Conservation (phyloP, 306 rosid species). For the Arachis hypogaea region DNA sequence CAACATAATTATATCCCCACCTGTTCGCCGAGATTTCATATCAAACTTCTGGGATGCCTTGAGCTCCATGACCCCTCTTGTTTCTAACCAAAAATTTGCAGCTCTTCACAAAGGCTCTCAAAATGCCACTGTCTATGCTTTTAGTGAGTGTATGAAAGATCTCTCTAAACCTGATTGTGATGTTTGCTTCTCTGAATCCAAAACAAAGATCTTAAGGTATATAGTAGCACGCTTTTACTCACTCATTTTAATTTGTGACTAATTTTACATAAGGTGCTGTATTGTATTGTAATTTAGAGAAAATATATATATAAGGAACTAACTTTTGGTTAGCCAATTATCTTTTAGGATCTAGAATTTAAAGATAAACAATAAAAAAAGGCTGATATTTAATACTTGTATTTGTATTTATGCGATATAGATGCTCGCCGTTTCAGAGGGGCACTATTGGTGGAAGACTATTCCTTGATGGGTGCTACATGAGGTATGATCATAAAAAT, state of each 20-base stretch:
- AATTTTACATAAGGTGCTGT: too few species aligned
- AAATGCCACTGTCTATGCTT: constrained; percentile 54
- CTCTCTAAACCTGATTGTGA: constrained; percentile 59
- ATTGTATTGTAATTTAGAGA: too few species aligned
- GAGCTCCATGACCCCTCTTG: constrained; percentile 43
- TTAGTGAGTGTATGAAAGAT: constrained; percentile 73
- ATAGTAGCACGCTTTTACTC: too few species aligned
- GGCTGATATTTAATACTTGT: too few species aligned
- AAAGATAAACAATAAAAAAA: too few species aligned
- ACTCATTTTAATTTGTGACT: too few species aligned
- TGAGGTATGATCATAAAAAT: constrained; percentile 59
- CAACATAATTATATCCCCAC: constrained; percentile 48
- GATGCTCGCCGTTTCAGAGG: constrained; percentile 58
- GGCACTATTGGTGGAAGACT: constrained; percentile 55
- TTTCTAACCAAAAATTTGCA: constrained; percentile 47
- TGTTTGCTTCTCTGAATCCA: constrained; percentile 65
- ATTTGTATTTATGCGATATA: too few species aligned
- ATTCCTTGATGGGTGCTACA: constrained; percentile 72
- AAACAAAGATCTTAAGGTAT: constrained; percentile 50
- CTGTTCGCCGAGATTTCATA: constrained; percentile 42
- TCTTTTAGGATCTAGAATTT: too few species aligned
- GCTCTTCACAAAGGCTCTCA: constrained; percentile 52
- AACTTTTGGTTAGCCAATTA: too few species aligned
- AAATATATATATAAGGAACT: too few species aligned
- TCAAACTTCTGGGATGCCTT: constrained; percentile 55